phyloP scores from a whole-genome alignment of 257 asterid genomes.

The Nicotiana sylvestris region DNA sequence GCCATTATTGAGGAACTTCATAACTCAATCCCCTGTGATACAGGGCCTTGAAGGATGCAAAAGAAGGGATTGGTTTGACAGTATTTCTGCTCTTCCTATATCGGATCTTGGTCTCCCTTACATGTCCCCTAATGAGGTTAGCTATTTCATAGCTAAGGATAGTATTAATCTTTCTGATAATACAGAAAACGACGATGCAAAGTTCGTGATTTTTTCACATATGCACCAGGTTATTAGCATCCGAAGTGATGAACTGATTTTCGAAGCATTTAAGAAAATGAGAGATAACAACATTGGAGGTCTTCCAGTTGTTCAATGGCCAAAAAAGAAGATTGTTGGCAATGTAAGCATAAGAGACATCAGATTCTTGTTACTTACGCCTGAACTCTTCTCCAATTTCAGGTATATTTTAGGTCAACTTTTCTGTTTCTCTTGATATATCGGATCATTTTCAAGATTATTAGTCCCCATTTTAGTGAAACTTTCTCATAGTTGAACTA shows the following conservation, averaged over 20 bases:
- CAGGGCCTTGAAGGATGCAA: constrained; percentile 61
- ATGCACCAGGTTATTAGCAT: constrained; percentile 47
- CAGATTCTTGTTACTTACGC: constrained; percentile 70
- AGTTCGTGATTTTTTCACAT: neutral
- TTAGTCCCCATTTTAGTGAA: neutral
- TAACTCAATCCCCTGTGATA: constrained; percentile 78
- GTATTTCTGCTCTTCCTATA: constrained; percentile 46
- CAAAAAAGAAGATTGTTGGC: constrained; percentile 45
- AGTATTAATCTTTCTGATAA: neutral
- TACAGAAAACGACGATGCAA: neutral
- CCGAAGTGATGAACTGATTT: constrained; percentile 52
- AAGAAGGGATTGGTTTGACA: constrained; percentile 77
- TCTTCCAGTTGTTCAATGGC: constrained; percentile 62
- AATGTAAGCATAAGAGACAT: constrained; percentile 81
- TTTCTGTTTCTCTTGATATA: neutral
- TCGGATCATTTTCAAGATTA: neutral
- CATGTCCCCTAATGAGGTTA: constrained; percentile 62
- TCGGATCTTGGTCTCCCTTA: constrained; percentile 80
- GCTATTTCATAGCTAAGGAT: neutral
- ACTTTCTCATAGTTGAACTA: neutral
- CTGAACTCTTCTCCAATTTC: constrained; percentile 62
- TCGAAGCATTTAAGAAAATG: constrained; percentile 80
- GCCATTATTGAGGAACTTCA: constrained; percentile 50
- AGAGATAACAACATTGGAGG: constrained; percentile 73
- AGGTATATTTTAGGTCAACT: constrained; percentile 27